Evolutionary conservation across 2,329 filamentous ascomycete genomes (phyloP).

Genomic region (Xylariaceae sp.): DNA sequence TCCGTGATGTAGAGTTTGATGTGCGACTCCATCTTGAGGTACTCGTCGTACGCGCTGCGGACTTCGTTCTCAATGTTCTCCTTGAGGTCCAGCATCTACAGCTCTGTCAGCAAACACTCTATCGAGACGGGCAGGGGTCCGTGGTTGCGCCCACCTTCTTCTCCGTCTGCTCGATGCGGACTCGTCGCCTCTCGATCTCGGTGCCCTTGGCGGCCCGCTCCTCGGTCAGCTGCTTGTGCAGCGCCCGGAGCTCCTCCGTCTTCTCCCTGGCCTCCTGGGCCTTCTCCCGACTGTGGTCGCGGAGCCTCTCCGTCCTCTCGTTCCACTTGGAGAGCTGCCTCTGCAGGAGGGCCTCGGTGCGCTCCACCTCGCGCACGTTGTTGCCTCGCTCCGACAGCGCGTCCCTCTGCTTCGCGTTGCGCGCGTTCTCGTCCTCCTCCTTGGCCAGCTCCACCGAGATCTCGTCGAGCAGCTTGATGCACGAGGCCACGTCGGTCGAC

Average conservation of each 20-base stretch:
- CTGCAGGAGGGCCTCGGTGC: slow-evolving; percentile 74
- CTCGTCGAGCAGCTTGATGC: slow-evolving; percentile 84
- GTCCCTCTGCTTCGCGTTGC: slow-evolving; percentile 75
- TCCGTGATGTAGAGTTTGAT: slow-evolving; percentile 97
- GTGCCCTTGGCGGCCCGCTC: slow-evolving; percentile 81
- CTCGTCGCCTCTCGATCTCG: slow-evolving; percentile 84
- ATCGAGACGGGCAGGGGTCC: background rate
- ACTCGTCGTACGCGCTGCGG: slow-evolving; percentile 83
- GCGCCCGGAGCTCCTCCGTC: slow-evolving; percentile 80
- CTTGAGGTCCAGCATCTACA: slow-evolving; percentile 91
- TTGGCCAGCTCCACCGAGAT: slow-evolving; percentile 76
- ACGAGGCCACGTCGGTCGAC: slow-evolving; percentile 74
- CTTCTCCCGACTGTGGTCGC: slow-evolving; percentile 73
- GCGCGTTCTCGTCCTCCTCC: slow-evolving; percentile 82
- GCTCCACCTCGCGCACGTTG: slow-evolving; percentile 84
- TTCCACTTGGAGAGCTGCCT: slow-evolving; percentile 80
- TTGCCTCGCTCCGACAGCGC: slow-evolving; percentile 81
- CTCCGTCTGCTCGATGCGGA: slow-evolving; percentile 96
- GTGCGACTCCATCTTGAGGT: slow-evolving; percentile 94
- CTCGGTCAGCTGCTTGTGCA: slow-evolving; percentile 74
- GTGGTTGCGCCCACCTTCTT: slow-evolving; percentile 66
- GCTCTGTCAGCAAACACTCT: slow-evolving; percentile 14
- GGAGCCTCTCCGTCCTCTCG: slow-evolving; percentile 76
- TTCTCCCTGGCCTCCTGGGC: slow-evolving; percentile 72
- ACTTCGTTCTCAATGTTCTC: slow-evolving; percentile 96